Base-by-base conservation (phyloP, 495 filamentous ascomycete genomes). In the Parathielavia appendiculata region DNA sequence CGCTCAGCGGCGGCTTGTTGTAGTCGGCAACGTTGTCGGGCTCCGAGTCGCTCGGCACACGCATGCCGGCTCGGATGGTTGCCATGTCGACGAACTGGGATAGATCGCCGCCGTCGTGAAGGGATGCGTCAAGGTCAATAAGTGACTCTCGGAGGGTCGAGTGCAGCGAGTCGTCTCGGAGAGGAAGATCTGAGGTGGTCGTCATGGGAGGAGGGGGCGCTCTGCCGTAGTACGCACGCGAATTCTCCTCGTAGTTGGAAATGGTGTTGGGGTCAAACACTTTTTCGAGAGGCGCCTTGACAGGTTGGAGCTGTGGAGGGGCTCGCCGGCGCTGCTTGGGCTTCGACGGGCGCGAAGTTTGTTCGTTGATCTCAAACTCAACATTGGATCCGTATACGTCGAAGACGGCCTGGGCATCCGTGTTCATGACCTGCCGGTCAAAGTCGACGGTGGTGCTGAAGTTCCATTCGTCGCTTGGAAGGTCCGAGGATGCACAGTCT, bases 401-500 rank as follows among this genome's bases (percentile, higher is more conserved):
- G 58, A 69, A 70, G 19, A 81, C 70, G 34, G 79, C 73, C 58
- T 79, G 73, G 12, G 74, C 66, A 62, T 74, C 71, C 45, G 75
- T 73, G 55, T 76, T 67, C 41, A 73, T 65, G 38, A 82, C 75
- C 52, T 79, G 72, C 56, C 84, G 79, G 65, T 95, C 87, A 67
- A 96, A 95, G 11, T 84, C 87, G 55, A 89, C 86, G 0, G 90
- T 93, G 0, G 88, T 91, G 66, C 88, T 91, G 65, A 96, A 96
- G 63, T 92, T 96, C 90, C 93, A 96, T 62, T 92, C 88, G 58
- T 91, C 87, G 39, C 81, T 76, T 17, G 54, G 75, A 59, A 66
- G 65, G 46, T 64, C 68, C 0, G 69, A 74, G 50, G 73, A 71
- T 35, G 61, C 65, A 14, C 71, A 67, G 55, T 75, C 74, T 6